Evolutionary conservation across 352 stramenopile species (phyloP).

Genomic region (Thraustochytrium sp.): DNA sequence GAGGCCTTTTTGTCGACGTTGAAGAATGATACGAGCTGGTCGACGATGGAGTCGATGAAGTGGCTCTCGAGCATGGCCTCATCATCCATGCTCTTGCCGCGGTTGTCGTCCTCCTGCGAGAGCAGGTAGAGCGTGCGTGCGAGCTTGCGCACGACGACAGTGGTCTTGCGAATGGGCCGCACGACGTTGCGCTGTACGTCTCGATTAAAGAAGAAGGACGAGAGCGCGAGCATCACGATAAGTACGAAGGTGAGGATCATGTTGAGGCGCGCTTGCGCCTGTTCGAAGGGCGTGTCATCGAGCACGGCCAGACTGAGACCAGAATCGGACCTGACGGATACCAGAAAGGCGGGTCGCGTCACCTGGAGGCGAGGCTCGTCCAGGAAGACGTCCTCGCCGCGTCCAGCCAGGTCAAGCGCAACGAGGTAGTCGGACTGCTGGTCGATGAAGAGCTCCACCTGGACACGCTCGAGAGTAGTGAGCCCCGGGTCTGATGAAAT

Average conservation of each 20-base stretch:
- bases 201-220: slow-evolving; percentile 39
- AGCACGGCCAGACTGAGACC: not conserved
- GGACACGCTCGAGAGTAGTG: not conserved
- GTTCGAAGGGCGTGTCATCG: not conserved
- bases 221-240: slow-evolving; percentile 27
- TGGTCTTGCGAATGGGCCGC: slow-evolving; percentile 32
- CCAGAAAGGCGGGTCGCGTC: too few species aligned
- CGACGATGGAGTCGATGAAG: slow-evolving; percentile 40
- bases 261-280: slow-evolving; percentile 19
- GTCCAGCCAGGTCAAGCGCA: not conserved
- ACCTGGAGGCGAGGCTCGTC: not conserved
- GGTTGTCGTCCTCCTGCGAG: slow-evolving; percentile 3
- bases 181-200: slow-evolving; percentile 43
- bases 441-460: not conserved
- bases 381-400: not conserved
- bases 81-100: not conserved
- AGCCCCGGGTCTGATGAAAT: not conserved
- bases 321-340: not conserved
- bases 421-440: not conserved
- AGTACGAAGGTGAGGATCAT: slow-evolving; percentile 39
- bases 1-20: slow-evolving; percentile 6
- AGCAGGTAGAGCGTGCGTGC: slow-evolving; percentile 38
- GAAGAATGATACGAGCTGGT: slow-evolving; percentile 43
- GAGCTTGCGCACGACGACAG: slow-evolving; percentile 19
- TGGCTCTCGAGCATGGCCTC: not conserved